phyloP scores from a whole-genome alignment of 2,329 filamentous ascomycete genomes.

The Botryotinia convoluta region DNA sequence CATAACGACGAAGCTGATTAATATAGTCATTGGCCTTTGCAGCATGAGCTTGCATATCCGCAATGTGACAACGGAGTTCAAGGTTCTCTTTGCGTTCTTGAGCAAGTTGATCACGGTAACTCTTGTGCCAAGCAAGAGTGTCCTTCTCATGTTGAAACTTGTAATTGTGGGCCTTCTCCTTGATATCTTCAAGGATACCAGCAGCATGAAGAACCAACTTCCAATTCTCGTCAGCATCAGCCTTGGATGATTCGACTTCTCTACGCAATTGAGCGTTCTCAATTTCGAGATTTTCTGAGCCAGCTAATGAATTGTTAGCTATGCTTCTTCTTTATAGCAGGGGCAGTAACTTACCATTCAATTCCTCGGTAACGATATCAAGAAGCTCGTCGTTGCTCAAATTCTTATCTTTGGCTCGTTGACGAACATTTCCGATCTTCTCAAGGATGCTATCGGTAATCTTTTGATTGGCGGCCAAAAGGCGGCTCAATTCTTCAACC shows the following conservation, averaged over 20 bases:
- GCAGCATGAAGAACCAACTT: slow-evolving; percentile 55
- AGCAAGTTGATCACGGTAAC: slow-evolving; percentile 62
- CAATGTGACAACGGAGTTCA: slow-evolving; percentile 62
- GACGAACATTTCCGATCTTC: slow-evolving; percentile 60
- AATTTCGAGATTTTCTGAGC: slow-evolving; percentile 53
- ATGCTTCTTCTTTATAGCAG: neutral
- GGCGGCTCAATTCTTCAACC: slow-evolving; percentile 59
- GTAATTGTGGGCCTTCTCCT: slow-evolving; percentile 64
- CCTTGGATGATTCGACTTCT: slow-evolving; percentile 59
- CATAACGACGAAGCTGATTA: slow-evolving; percentile 54
- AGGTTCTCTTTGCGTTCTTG: slow-evolving; percentile 64
- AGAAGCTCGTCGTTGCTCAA: slow-evolving; percentile 59
- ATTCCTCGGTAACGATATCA: slow-evolving; percentile 52
- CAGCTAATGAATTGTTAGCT: slow-evolving; percentile 21
- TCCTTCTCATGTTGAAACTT: slow-evolving; percentile 61
- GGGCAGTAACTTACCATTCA: slow-evolving; percentile 48
- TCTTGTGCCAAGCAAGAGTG: slow-evolving; percentile 62
- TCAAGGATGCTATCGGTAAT: slow-evolving; percentile 63
- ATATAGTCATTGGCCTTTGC: slow-evolving; percentile 56
- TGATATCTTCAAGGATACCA: slow-evolving; percentile 54
- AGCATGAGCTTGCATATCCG: slow-evolving; percentile 63
- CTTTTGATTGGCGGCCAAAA: slow-evolving; percentile 48
- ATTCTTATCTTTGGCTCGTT: slow-evolving; percentile 47
- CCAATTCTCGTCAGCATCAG: slow-evolving; percentile 59
- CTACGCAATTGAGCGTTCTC: slow-evolving; percentile 60